These are phyloP conservation scores for Solanum aculeatissimum DNA, from an alignment of 305 asterid genomes.

Conservation along the genomic window DNA sequence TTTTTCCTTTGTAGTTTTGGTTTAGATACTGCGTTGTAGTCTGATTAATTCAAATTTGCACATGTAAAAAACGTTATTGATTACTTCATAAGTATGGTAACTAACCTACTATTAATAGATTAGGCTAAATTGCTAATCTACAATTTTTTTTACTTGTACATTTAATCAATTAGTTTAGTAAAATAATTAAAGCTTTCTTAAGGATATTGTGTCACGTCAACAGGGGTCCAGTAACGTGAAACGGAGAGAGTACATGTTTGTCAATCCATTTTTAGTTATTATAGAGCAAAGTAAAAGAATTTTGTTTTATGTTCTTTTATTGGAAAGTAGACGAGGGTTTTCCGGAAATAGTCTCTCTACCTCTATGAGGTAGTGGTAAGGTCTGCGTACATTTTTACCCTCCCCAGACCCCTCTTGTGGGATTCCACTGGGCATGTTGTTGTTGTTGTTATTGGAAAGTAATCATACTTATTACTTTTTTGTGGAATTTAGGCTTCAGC, in stretches of 20 bases:
- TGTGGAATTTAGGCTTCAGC: conserved; percentile 12
- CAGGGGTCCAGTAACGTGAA: background rate
- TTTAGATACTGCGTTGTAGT: fast-evolving
- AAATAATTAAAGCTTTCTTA: background rate
- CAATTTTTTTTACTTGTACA: background rate
- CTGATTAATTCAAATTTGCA: background rate
- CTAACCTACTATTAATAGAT: background rate
- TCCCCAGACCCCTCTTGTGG: no score
- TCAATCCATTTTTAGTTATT: background rate
- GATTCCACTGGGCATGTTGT: no score
- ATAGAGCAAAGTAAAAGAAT: background rate
- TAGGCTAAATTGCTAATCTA: background rate
- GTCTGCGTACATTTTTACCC: no score
- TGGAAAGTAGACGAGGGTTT: no score
- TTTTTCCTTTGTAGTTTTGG: background rate
- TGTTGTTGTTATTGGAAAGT: background rate
- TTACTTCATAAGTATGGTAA: background rate
- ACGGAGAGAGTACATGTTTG: background rate
- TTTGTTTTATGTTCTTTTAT: background rate
- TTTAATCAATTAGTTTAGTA: background rate
- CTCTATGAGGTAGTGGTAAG: no score
- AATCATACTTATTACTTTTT: background rate
- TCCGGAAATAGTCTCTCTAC: no score
- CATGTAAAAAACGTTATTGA: background rate
- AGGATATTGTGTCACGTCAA: background rate